These are phyloP conservation scores for Verticillium zaregamsianum DNA, from an alignment of 2,329 filamentous ascomycete species.

Conservation along the genomic window DNA sequence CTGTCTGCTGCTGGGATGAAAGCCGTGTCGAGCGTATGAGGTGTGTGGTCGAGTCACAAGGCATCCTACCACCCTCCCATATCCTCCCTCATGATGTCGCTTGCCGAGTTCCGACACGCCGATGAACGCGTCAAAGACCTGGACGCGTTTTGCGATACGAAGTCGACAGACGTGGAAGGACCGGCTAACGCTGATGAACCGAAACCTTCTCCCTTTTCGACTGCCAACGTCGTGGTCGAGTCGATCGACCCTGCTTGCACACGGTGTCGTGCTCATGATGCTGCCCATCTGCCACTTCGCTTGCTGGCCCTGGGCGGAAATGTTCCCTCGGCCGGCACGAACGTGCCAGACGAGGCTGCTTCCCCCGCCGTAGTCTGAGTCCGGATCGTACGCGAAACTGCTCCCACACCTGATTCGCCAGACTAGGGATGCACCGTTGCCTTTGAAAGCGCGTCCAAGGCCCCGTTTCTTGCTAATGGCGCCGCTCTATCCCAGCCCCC, in stretches of 20 bases:
- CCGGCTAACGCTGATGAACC: no score
- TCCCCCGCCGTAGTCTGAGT: not conserved
- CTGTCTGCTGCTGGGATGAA: not conserved
- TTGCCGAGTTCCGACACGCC: not conserved
- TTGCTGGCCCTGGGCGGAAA: not conserved
- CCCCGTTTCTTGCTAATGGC: not conserved
- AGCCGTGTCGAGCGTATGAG: not conserved
- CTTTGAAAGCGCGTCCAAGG: not conserved
- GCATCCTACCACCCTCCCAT: not conserved
- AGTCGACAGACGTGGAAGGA: not conserved
- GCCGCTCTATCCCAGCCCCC: not conserved
- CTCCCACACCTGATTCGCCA: not conserved
- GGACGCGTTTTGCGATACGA: not conserved
- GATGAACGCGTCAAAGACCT: not conserved
- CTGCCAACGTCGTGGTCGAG: not conserved
- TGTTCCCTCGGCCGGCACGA: not conserved
- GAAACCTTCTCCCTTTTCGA: not conserved
- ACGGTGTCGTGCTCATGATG: not conserved
- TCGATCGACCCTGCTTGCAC: not conserved
- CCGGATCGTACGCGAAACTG: not conserved
- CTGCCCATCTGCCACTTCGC: not conserved
- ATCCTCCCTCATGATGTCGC: not conserved
- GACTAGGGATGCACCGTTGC: not conserved
- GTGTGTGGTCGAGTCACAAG: not conserved
- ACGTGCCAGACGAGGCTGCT: not conserved